These are phyloP conservation scores for Aspergillus thermomutatus DNA, from an alignment of 2,329 filamentous ascomycete genomes.

Conservation along the genomic window DNA sequence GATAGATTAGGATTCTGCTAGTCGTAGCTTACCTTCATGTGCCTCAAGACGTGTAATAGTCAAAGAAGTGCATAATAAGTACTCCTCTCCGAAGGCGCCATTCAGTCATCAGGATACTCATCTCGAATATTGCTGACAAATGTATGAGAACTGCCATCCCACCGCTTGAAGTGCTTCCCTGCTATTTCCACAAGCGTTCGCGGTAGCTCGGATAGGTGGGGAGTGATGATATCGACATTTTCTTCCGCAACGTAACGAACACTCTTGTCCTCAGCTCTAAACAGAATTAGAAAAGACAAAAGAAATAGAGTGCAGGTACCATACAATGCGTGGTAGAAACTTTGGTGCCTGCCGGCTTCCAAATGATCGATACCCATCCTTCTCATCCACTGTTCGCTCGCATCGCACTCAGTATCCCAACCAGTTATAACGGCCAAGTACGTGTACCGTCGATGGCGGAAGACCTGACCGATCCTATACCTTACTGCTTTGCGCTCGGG, in stretches of 20 bases:
- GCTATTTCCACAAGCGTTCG: slow-evolving; percentile 60
- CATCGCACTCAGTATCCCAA: slow-evolving; percentile 67
- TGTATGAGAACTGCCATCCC: slow-evolving; percentile 60
- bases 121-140: slow-evolving; percentile 84
- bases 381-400: slow-evolving; percentile 60
- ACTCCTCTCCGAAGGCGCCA: neutral
- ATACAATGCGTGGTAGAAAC: slow-evolving; percentile 85
- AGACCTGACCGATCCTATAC: slow-evolving; percentile 77
- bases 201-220: slow-evolving; percentile 51
- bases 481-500: slow-evolving; percentile 47
- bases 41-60: neutral
- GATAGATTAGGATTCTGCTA: neutral
- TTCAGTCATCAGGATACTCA: slow-evolving; percentile 79
- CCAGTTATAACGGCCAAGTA: slow-evolving; percentile 82
- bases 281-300: slow-evolving; percentile 10
- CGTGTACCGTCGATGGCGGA: slow-evolving; percentile 74
- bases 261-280: slow-evolving; percentile 63
- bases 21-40: neutral
- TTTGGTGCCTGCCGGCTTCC: slow-evolving; percentile 60
- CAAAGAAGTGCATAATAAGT: neutral
- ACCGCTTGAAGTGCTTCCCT: slow-evolving; percentile 85
- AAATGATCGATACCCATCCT: slow-evolving; percentile 62
- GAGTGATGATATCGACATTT: slow-evolving; percentile 66
- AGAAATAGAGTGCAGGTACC: slow-evolving; percentile 37
- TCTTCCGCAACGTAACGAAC: slow-evolving; percentile 76